phyloP scores from a whole-genome alignment of 352 stramenopile species.

The Detonula confervacea region DNA sequence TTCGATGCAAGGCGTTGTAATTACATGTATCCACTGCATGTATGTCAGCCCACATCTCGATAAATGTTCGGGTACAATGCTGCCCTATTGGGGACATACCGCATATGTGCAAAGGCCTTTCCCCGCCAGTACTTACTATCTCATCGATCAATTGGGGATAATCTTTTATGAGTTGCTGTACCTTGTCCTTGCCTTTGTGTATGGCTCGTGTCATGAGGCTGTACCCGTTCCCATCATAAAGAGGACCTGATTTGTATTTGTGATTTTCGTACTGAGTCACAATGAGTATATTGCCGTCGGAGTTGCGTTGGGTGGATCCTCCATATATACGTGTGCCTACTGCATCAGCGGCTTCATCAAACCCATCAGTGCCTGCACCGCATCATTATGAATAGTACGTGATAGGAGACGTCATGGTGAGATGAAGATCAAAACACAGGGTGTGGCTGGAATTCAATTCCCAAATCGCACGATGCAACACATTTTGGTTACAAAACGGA shows the following conservation, averaged over 20 bases:
- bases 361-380: constrained; percentile 38
- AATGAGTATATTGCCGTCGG: constrained; percentile 38
- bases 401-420: not conserved
- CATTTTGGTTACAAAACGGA: too few relatives aligned
- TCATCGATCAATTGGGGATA: constrained; percentile 72
- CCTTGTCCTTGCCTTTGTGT: constrained; percentile 58
- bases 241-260: constrained; percentile 49
- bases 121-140: constrained; percentile 76
- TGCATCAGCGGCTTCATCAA: constrained; percentile 58
- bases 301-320: constrained; percentile 55
- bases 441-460: not conserved
- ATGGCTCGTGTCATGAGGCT: constrained; percentile 70
- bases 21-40: constrained; percentile 74
- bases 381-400: not conserved
- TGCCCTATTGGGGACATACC: constrained; percentile 75
- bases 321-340: constrained; percentile 72
- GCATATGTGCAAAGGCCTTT: constrained; percentile 75
- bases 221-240: constrained; percentile 70
- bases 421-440: too few relatives aligned
- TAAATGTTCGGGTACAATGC: constrained; percentile 62
- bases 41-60: constrained; percentile 70
- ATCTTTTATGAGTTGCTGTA: constrained; percentile 63
- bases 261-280: constrained; percentile 43
- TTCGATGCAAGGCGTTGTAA: constrained; percentile 81
- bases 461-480: too few relatives aligned